phyloP scores from a whole-genome alignment of 148 eudicot species.

The Vaccinium macrocarpon region DNA sequence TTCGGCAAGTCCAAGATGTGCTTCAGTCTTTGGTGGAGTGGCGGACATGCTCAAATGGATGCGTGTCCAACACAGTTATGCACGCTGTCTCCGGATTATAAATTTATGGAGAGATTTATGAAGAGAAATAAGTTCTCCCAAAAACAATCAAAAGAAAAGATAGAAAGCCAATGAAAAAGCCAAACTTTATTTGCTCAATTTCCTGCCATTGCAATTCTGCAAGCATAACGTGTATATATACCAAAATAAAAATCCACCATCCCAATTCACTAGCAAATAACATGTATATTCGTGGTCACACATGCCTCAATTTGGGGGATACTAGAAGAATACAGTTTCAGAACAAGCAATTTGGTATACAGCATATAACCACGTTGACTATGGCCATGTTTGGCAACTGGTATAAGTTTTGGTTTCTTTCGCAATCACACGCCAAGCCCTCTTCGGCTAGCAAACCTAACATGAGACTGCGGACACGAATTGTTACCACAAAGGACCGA shows the following conservation, averaged over 20 bases:
- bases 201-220: background rate
- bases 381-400: background rate
- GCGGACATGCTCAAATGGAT: too few relatives aligned
- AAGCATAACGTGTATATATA: background rate
- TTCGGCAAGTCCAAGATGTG: too few relatives aligned
- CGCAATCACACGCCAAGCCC: background rate
- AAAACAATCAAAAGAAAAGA: background rate
- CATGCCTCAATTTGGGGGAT: background rate
- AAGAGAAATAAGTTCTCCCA: background rate
- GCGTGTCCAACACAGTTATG: too few relatives aligned
- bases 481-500: background rate
- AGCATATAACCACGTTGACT: background rate
- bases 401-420: background rate
- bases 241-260: background rate
- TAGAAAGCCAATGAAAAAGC: background rate
- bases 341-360: background rate
- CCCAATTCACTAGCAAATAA: background rate
- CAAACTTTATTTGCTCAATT: background rate
- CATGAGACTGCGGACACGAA: background rate
- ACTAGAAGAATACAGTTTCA: background rate
- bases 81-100: background rate
- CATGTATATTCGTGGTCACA: background rate
- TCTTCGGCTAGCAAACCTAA: background rate
- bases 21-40: too few relatives aligned
- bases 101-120: background rate